Conservation (phyloP, 176 grass and related monocot species). For the Lolium rigidum region DNA sequence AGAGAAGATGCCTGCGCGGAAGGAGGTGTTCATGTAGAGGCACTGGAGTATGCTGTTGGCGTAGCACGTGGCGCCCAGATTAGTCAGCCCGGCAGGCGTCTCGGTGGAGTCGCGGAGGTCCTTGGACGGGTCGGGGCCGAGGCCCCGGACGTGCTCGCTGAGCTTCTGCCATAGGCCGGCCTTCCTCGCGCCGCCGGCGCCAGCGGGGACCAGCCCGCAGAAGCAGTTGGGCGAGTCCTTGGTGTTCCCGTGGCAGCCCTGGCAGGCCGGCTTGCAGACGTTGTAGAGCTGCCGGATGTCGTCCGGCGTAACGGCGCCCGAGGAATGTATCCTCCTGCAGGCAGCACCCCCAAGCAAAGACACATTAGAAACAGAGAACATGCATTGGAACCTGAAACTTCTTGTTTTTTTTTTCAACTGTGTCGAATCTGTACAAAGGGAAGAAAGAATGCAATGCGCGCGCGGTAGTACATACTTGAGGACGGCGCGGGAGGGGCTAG, state of each 20-base stretch:
- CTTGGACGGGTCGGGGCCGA: conserved; percentile 73
- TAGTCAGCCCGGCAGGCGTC: conserved; percentile 92
- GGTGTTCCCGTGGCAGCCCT: conserved; percentile 87
- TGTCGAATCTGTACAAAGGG: conserved; percentile 2
- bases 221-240: conserved; percentile 97
- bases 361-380: conserved; percentile 20
- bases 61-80: conserved; percentile 93
- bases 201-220: conserved; percentile 74
- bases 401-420: neutral
- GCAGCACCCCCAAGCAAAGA: conserved; percentile 15
- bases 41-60: conserved; percentile 99
- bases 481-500: conserved; percentile 54
- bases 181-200: conserved; percentile 63
- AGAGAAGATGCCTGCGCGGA: conserved; percentile 77
- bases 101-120: conserved; percentile 72
- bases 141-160: conserved; percentile 64
- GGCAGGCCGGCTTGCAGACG: conserved; percentile 63
- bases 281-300: conserved; percentile 86
- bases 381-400: neutral
- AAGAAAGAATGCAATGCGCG: conserved; percentile 18
- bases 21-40: conserved; percentile 96
- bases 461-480: conserved; percentile 58
- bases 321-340: conserved; percentile 85
- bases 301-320: conserved; percentile 55
- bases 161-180: conserved; percentile 87